Evolutionary conservation across 129 eudicot genomes (phyloP), one percentile per base, ranked within the genome.

Genomic region (Flaveria robusta): DNA sequence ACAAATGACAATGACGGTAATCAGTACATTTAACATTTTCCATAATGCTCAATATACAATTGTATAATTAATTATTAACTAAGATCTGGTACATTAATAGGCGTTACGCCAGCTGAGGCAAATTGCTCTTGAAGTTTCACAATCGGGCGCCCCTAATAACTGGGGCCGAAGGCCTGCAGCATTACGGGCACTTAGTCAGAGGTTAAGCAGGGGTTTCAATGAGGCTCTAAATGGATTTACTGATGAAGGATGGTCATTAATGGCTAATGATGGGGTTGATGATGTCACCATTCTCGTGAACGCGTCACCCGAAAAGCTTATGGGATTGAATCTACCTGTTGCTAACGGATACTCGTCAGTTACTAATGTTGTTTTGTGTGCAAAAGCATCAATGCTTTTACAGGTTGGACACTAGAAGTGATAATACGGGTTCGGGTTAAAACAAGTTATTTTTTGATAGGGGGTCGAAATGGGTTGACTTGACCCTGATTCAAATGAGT

Each of bases 371-470:
- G 88, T 93, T 56, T 73, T 93, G 81, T 90, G 98, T 49, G 96
- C 97, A 3, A 93, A 90, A 82, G 98, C 98, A 23, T 93, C 98
- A 2, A 91, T 93, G 98, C 98, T 93, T 72, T 81, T 93, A 75
- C 97, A 93, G 98, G 98, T 93, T 19, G 66, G 78, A 72, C 47
- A 46, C 59, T 10, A 46, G 14, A 70, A 22, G 41, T 47, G 46
- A 64, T 18, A 29, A 11, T n/a, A 37, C 5, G 27, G 47, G 16
- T 66, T 20, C 20, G 68, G 68, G 68, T 5, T 5, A 62, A 26
- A 26, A 11, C 27, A 34, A 11, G 64, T 22, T 9, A 2, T 9
- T 9, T 12, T 59, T 59, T 55, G 14, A 0, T 55, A 7, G 29
- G 12, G 63, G 63, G 26, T 56, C 13, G 12, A 20, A 56, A 56